Evolutionary conservation across 495 filamentous ascomycete species (phyloP).

Genomic region (Lasiosphaeris hirsuta): DNA sequence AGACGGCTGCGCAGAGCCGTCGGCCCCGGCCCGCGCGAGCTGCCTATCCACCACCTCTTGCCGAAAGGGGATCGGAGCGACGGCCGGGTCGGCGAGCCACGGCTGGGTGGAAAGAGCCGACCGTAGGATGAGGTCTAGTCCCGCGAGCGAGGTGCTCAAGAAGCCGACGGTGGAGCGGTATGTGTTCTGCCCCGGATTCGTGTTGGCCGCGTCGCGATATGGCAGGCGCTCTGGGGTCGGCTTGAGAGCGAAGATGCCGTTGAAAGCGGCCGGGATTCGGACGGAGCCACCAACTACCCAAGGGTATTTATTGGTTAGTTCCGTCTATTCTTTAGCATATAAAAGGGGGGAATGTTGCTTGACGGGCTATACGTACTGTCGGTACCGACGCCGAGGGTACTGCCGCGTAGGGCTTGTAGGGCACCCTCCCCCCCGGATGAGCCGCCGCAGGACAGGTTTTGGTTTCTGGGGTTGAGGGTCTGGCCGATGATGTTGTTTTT

Average conservation of each 20-base stretch:
- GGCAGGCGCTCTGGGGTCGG: slow-evolving; percentile 58
- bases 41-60: slow-evolving; percentile 17
- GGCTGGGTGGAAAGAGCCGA: slow-evolving; percentile 27
- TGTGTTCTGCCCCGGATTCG: slow-evolving; percentile 36
- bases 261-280: slow-evolving; percentile 57
- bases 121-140: slow-evolving; percentile 34
- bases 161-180: slow-evolving; percentile 29
- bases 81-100: slow-evolving; percentile 27
- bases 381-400: slow-evolving; percentile 50
- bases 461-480: slow-evolving; percentile 62
- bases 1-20: neutral
- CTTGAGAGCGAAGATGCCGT: slow-evolving; percentile 58
- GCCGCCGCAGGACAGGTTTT: slow-evolving; percentile 57
- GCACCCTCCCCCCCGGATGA: slow-evolving; percentile 60
- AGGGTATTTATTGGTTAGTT: neutral
- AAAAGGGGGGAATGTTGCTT: neutral
- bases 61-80: slow-evolving; percentile 32
- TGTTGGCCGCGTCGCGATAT: slow-evolving; percentile 27
- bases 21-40: slow-evolving; percentile 9
- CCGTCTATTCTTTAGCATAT: neutral
- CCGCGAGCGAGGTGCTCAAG: slow-evolving; percentile 22
- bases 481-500: slow-evolving; percentile 66
- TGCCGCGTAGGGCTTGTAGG: slow-evolving; percentile 42
- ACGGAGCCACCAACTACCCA: slow-evolving; percentile 54
- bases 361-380: slow-evolving; percentile 46